Conservation (phyloP, 176 grass and related monocot species). For the Saccharum spontaneum region DNA sequence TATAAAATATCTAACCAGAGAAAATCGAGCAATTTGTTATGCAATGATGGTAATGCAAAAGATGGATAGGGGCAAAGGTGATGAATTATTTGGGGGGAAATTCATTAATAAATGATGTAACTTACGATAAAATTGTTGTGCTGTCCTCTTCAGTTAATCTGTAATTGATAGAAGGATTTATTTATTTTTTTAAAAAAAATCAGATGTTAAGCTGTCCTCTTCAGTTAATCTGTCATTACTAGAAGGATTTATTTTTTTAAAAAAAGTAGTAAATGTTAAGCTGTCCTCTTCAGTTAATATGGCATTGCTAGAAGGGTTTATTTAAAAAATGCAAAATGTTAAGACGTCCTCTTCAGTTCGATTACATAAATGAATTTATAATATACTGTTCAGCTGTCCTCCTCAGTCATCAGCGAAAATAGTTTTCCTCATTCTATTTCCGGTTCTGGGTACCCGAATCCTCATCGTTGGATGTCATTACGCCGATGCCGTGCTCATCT, state of each 20-base stretch:
- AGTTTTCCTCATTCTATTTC: constrained; percentile 26
- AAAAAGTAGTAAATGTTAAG: constrained; percentile 1
- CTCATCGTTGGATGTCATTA: not conserved
- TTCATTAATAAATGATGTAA: not conserved
- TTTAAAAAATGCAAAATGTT: not conserved
- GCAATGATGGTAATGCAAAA: constrained; percentile 10
- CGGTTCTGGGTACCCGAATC: not conserved
- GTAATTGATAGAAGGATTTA: not conserved
- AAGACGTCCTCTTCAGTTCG: constrained; percentile 30
- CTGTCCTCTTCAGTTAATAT: constrained; percentile 29
- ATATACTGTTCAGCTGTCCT: constrained; percentile 33
- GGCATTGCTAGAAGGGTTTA: not conserved
- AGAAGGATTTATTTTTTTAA: not conserved
- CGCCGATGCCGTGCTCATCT: not conserved
- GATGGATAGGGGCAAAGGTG: constrained; percentile 21
- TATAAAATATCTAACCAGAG: not conserved
- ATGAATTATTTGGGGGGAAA: not conserved
- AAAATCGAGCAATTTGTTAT: not conserved
- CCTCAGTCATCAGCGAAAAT: constrained; percentile 15
- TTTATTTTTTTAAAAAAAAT: no score
- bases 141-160: constrained; percentile 29
- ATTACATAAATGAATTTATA: constrained; percentile 15
- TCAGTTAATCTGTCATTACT: constrained; percentile 18
- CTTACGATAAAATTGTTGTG: constrained; percentile 16
- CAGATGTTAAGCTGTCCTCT: constrained; percentile 16